These are phyloP conservation scores for Scedosporium dehoogii DNA, from an alignment of 2,329 filamentous ascomycete species.

Conservation along the genomic window DNA sequence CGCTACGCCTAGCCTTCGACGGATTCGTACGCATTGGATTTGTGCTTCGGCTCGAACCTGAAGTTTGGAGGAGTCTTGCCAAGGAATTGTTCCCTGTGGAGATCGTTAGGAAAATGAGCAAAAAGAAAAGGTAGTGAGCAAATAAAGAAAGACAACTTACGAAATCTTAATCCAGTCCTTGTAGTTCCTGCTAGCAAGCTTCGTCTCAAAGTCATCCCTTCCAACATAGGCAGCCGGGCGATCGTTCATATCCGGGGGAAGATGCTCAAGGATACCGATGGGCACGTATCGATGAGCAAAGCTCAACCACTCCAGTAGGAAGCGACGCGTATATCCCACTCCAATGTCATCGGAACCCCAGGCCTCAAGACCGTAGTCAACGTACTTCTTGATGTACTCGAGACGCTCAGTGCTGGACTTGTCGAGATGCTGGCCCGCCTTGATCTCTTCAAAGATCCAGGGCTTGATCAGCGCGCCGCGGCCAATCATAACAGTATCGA, in stretches of 20 bases:
- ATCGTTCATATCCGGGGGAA: constrained; percentile 84
- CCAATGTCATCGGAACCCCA: constrained; percentile 97
- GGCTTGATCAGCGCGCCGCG: constrained; percentile 94
- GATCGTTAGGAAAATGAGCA: constrained; percentile 8
- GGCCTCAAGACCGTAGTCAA: constrained; percentile 78
- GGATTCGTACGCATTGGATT: constrained; percentile 81
- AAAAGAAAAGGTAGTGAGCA: neutral
- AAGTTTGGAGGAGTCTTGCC: constrained; percentile 85
- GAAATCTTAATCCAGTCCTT: constrained; percentile 98
- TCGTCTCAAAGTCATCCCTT: constrained; percentile 84
- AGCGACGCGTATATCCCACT: constrained; percentile 79
- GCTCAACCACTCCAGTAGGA: constrained; percentile 91
- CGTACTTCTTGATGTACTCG: constrained; percentile 78
- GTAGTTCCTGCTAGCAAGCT: constrained; percentile 84
- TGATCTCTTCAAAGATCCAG: constrained; percentile 97
- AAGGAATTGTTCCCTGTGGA: constrained; percentile 84
- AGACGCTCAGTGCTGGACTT: constrained; percentile 85
- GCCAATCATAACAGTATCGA: constrained; percentile 96
- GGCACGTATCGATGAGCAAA: constrained; percentile 90
- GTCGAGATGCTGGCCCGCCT: constrained; percentile 84
- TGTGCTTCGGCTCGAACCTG: constrained; percentile 95
- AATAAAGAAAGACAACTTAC: constrained; percentile 40
- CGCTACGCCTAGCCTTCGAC: constrained; percentile 41
- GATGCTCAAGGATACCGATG: constrained; percentile 73
- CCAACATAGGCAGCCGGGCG: constrained; percentile 76